phyloP scores from a whole-genome alignment of 129 eudicot genomes.

The Kitagawia praeruptora region DNA sequence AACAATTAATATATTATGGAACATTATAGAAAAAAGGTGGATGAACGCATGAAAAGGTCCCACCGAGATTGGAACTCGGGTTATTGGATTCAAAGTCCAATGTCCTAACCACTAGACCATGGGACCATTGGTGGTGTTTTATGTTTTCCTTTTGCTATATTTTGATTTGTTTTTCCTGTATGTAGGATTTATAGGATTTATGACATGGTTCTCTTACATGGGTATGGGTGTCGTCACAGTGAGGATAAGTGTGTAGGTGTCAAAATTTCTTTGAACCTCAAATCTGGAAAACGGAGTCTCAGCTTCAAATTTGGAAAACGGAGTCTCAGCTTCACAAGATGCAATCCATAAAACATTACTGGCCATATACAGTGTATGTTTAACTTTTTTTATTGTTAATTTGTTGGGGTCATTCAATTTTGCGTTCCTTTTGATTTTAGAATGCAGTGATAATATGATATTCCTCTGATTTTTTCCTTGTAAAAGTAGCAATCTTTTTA shows the following conservation, averaged over 20 bases:
- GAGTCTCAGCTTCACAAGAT: not conserved
- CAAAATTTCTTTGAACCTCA: not conserved
- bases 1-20: no score
- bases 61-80: slow-evolving; percentile 55
- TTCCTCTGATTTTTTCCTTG: no score
- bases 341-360: not conserved
- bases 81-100: slow-evolving; percentile 71
- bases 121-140: slow-evolving; percentile 18
- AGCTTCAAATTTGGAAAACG: not conserved
- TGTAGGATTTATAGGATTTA: not conserved
- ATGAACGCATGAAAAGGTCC: not conserved
- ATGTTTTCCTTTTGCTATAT: not conserved
- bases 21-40: not conserved
- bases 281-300: not conserved
- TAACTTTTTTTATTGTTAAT: not conserved
- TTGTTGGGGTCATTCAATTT: no score
- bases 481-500: not conserved
- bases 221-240: not conserved
- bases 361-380: not conserved
- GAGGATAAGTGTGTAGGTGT: not conserved
- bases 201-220: not conserved
- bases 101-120: slow-evolving; percentile 70
- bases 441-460: not conserved
- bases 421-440: not conserved
- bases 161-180: no score